Evolutionary conservation across 2,329 filamentous ascomycete genomes (phyloP), one percentile per base, ranked within the genome.

Genomic region (Ophiostoma sp.): DNA sequence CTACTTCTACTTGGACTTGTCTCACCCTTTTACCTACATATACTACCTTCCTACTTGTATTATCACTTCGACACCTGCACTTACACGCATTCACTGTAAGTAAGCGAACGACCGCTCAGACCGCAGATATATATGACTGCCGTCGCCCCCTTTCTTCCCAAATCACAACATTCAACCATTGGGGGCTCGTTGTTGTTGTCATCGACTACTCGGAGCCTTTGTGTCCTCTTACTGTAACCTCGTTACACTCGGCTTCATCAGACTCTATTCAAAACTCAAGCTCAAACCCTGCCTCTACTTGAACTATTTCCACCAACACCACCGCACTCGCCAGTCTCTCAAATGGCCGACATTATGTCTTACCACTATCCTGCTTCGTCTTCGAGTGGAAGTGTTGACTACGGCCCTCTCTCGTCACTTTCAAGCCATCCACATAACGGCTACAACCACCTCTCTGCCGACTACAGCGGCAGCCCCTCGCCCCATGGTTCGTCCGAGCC

Each of bases 401-500:
- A 27, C 31, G 27, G 27, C 31, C 35, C 31, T 62, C 27, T 20
- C 27, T 15, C 57, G 27, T 35, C 52, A 10, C 52, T 23, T 7
- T 20, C 44, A 27, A 23, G 10, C 23, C 52, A 27, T 15, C 23
- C 23, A 4, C 52, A 57, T n/a, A 23, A 4, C 52, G 52, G n/a
- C 52, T 57, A 57, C 20, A 17, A 48, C 52, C n/a, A 57, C n/a
- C 3, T 57, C 10, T 57, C 52, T 27, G 52, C 52, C 52, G 52
- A 57, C 1, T 57, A 57, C 52, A 57, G 52, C 52, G 52, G 23
- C 52, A 27, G 52, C 52, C n/a, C n/a, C 52, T 57, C 52, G n/a
- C 52, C 52, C 57, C 33, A 66, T 36, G 62, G 62, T 36, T 66
- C n/a, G 62, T 66, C 62, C 10, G 33, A 66, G 62, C 20, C 20